A percentile compares a stretch with the other conserved stretches of the same genome.
Conservation (phyloP, 2,329 filamentous ascomycete species). For the Penicillium fuscoglaucum region DNA sequence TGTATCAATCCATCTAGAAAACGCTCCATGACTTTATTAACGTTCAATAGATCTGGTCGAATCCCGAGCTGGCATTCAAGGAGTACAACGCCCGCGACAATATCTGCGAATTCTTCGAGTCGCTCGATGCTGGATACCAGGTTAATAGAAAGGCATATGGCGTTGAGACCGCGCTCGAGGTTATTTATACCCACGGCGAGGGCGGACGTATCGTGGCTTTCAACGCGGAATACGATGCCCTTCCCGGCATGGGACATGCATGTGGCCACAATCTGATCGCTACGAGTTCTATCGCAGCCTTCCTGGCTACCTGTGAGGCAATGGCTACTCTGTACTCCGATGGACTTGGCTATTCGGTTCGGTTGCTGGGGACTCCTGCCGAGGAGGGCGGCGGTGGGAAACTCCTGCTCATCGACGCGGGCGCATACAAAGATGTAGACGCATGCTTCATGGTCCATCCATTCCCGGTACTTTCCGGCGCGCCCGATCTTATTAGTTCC, state of each 20-base stretch:
- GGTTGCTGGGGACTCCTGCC: slow-evolving; percentile 32
- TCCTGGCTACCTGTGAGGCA: slow-evolving; percentile 25
- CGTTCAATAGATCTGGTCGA: slow-evolving; percentile 17
- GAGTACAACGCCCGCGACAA: slow-evolving; percentile 20
- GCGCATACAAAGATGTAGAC: slow-evolving; percentile 38
- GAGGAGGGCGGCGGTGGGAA: slow-evolving; percentile 35
- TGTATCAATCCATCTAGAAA: no score
- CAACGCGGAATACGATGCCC: slow-evolving; percentile 37
- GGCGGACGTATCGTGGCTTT: slow-evolving; percentile 31
- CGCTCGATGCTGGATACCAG: slow-evolving; percentile 10
- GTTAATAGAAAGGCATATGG: slow-evolving; percentile 17
- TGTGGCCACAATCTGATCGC: slow-evolving; percentile 35
- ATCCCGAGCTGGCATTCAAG: slow-evolving; percentile 18
- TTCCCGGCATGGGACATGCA: slow-evolving; percentile 32
- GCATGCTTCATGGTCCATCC: slow-evolving; percentile 42
- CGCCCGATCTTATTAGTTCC: slow-evolving; percentile 8
- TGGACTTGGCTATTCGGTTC: slow-evolving; percentile 16
- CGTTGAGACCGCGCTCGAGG: slow-evolving; percentile 13
- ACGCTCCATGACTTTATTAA: neutral
- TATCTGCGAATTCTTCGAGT: slow-evolving; percentile 19
- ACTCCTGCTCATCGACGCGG: slow-evolving; percentile 38
- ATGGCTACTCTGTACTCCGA: slow-evolving; percentile 15
- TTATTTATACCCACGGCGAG: slow-evolving; percentile 27
- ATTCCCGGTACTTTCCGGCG: slow-evolving; percentile 14
- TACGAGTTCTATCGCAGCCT: slow-evolving; percentile 27